Evolutionary conservation across 164 flowering plant species (phyloP), one percentile per base, ranked within the genome.

Genomic region (Euptelea pleiosperma): DNA sequence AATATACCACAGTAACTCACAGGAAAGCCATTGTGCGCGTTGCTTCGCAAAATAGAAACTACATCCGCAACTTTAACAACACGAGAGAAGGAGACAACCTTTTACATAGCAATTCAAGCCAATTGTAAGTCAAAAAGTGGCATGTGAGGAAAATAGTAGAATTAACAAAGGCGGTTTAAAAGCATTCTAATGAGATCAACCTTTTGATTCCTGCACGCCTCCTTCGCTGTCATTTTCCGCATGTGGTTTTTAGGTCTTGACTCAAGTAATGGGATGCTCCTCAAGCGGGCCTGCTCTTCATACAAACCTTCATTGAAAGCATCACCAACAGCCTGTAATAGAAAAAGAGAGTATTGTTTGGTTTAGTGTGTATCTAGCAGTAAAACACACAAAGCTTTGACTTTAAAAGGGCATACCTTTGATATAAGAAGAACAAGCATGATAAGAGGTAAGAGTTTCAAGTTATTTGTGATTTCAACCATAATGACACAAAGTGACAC

Each of bases 381-480:
- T 7, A 37, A n/a, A n/a, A 35, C 33, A 58, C 14, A 43, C 12
- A 43, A 24, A 42, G 8, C 9, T 42, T 35, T 4, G 3, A 29
- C 6, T 19, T 11, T 8, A 15, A 24, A 15, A 33, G 39, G 11
- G 6, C 67, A 50, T 67, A 88, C 99, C 93, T 90, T 93, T 66
- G 99, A 90, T 67, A 93, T 93, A 51, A 93, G 95, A 74, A 93
- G 97, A 62, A 93, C 99, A 53, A 93, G 91, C 99, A 93, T 93
- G 52, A 88, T 93, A 24, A 93, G 92, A 49, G 99, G 99, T 42
- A 93, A 58, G 44, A 93, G 81, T 76, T 90, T 79, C 77, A 93
- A 72, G 63, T 93, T 93, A 64, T 93, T 93, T 59, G 99, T 83
- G 71, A 93, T 90, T 74, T 93, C 97, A 64, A 93, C 97, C 97